Conservation (phyloP, 257 asterid species). For the Solanum appendiculatum region DNA sequence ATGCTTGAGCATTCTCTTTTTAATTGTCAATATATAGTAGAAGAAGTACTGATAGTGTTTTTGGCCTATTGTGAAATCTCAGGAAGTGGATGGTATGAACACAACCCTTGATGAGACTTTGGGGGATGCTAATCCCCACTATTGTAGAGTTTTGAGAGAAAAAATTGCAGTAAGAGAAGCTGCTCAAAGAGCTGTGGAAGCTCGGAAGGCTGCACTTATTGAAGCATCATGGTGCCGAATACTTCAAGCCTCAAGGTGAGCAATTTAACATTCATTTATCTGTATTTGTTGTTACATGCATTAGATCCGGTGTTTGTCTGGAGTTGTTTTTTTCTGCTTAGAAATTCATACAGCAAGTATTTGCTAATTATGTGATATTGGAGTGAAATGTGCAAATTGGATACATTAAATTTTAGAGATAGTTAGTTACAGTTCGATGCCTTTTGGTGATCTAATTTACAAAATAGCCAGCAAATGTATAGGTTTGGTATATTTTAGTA, state of each 20-base stretch:
- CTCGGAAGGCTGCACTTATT: conserved; percentile 84
- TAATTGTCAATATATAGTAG: not conserved
- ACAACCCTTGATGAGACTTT: conserved; percentile 93
- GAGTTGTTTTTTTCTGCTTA: not conserved
- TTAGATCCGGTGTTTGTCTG: not conserved
- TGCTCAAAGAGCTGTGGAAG: conserved; percentile 76
- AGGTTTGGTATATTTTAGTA: not conserved
- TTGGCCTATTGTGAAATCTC: not conserved
- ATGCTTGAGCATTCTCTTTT: not conserved
- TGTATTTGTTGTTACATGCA: not conserved
- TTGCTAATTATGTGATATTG: not conserved
- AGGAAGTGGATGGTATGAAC: conserved; percentile 90
- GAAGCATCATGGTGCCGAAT: conserved; percentile 98
- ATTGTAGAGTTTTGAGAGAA: conserved; percentile 70
- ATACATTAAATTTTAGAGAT: not conserved
- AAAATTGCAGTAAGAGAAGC: conserved; percentile 92
- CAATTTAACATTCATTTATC: not conserved
- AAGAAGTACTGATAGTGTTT: not conserved
- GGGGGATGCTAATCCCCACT: conserved; percentile 86
- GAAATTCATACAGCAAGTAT: not conserved
- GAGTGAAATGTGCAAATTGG: not conserved
- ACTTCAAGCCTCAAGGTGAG: conserved; percentile 77
- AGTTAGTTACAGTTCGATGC: not conserved
- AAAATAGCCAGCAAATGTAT: not conserved
- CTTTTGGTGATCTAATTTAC: not conserved